Evolutionary conservation across 2,329 filamentous ascomycete genomes (phyloP).

Genomic region (Metarhizium brunneum): DNA sequence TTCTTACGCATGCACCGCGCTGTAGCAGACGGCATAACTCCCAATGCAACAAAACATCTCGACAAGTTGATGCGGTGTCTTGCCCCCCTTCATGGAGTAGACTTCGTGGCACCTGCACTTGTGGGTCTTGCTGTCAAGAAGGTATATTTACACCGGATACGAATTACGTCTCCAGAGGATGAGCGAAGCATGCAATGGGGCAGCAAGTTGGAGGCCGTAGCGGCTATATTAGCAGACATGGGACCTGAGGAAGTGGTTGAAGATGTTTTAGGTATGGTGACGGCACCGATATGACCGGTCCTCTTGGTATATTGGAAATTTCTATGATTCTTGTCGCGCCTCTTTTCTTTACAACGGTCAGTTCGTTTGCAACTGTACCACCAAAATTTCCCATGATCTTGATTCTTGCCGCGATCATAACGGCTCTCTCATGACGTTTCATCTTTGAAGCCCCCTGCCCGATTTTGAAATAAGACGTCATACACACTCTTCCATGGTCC

Average conservation of each 20-base stretch:
- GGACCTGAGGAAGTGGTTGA: constrained; percentile 56
- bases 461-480: not conserved
- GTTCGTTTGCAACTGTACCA: not conserved
- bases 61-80: constrained; percentile 60
- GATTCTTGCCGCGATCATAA: not conserved
- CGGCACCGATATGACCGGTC: constrained; percentile 19
- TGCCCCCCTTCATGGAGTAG: constrained; percentile 69
- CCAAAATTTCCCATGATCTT: not conserved
- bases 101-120: constrained; percentile 76
- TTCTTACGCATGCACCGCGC: constrained; percentile 85
- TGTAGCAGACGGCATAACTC: constrained; percentile 68
- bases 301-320: not conserved
- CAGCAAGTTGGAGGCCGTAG: constrained; percentile 63
- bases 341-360: not conserved
- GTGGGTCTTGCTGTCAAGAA: constrained; percentile 76
- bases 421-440: not conserved
- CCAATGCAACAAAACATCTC: constrained; percentile 71
- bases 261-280: constrained; percentile 50
- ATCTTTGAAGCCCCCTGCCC: too few relatives aligned
- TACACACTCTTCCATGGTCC: not conserved
- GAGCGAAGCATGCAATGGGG: constrained; percentile 94
- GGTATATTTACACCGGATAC: constrained; percentile 77
- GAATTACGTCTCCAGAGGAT: constrained; percentile 56
- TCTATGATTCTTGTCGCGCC: not conserved
- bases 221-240: constrained; percentile 52